Base-by-base conservation (phyloP, 176 grass and related monocot genomes). In the Triticum dicoccoides region DNA sequence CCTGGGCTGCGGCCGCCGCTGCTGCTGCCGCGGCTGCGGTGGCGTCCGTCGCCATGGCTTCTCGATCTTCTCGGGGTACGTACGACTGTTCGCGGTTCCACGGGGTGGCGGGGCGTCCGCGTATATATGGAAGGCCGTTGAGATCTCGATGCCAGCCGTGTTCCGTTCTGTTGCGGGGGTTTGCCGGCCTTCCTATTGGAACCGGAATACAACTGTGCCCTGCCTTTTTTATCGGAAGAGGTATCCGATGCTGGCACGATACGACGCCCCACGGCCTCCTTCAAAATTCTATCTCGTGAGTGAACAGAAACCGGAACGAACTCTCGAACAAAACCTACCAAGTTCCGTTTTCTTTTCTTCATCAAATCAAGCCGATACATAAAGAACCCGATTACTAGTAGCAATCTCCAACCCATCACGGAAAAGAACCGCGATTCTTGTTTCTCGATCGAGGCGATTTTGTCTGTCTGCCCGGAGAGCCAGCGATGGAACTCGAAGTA, bases 1-100 rank as follows among this genome's bases (percentile, higher is more conserved):
- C 83, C 24, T 58, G 45, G 73, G 23, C 72, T 51, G 51, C 42
- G 25, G 25, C 73, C 14, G 49, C 49, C 0, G 49, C 49, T 52
- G 73, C 42, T 4, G 73, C 41, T 0, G 30, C 32, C 3, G 66
- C 21, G 6, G 54, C 44, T 24, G 30, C 70, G 34, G 78, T 20
- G 21, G 37, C 27, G 32, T 37, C 74, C 42, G 84, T 45, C 38
- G 81, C 91, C 91, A 93, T 93, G 69, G 54, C 63, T 59, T 37
- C 73, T 32, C 47, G 61, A 27, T 12, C 23, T 39, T 51, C 80
- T 88, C 25, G 33, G 37, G n/a, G 25, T 4, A n/a, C 25, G 71
- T 4, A 3, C 5, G 21, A 45, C 21, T 64, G 7, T 79, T 27
- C 64, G 77, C 34, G 35, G 14, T 39, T 63, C 12, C 34, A 63